phyloP scores from a whole-genome alignment of 495 filamentous ascomycete species.

The Ramalina peruviana region DNA sequence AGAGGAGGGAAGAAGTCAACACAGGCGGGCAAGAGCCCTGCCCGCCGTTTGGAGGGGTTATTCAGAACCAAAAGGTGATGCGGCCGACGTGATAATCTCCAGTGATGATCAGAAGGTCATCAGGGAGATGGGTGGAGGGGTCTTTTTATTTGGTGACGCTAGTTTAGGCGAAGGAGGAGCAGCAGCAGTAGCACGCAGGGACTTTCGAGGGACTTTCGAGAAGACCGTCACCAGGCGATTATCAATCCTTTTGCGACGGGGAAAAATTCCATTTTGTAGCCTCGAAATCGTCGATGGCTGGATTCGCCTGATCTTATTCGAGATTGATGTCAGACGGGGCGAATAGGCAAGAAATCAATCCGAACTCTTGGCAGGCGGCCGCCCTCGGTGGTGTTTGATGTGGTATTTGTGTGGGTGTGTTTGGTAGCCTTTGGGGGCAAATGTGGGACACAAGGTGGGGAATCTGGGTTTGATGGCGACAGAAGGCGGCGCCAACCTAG shows the following conservation, averaged over 20 bases:
- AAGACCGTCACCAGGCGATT: neutral
- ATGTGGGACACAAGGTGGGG: too few species aligned
- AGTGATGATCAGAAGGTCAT: neutral
- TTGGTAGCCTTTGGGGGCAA: too few species aligned
- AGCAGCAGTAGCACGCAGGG: neutral
- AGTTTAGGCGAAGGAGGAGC: neutral
- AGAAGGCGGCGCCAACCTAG: too few species aligned
- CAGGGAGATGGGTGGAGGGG: neutral
- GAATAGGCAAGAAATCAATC: too few species aligned
- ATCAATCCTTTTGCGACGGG: neutral
- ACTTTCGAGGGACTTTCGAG: conserved; percentile 2
- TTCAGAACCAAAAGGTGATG: neutral
- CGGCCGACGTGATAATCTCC: neutral
- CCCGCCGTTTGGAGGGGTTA: neutral
- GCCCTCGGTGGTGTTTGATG: too few species aligned
- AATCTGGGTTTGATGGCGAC: too few species aligned
- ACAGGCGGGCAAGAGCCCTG: conserved; percentile 13
- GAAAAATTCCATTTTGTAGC: too few species aligned
- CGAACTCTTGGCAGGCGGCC: too few species aligned
- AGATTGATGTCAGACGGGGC: too few species aligned
- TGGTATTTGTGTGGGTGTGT: too few species aligned
- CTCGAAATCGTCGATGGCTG: too few species aligned
- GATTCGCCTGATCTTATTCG: too few species aligned
- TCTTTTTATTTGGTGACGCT: conserved; percentile 1
- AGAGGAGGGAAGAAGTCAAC: neutral